phyloP scores from a whole-genome alignment of 495 filamentous ascomycete genomes.

The Talaromyces proteolyticus region DNA sequence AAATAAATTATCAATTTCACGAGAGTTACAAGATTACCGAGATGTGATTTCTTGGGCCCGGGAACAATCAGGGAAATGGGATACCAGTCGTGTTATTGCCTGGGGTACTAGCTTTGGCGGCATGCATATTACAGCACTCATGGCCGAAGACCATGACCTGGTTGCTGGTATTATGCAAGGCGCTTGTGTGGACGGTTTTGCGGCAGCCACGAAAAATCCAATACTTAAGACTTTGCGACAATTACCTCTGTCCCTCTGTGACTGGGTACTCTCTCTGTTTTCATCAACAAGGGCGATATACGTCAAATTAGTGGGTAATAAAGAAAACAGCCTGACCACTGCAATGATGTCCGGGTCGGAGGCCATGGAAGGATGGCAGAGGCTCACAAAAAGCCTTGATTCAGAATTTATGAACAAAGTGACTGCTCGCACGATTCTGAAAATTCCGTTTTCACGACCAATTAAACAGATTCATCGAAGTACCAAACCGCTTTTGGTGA shows the following conservation, averaged over 20 bases:
- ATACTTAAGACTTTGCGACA: background rate
- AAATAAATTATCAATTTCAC: background rate
- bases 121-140: background rate
- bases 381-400: too few relatives aligned
- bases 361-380: too few relatives aligned
- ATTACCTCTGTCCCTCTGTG: background rate
- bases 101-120: constrained; percentile 1
- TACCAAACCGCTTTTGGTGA: too few relatives aligned
- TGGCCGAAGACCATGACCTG: background rate
- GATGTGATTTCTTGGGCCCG: background rate
- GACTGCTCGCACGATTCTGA: too few relatives aligned
- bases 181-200: background rate
- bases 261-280: background rate
- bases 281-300: background rate
- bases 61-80: background rate
- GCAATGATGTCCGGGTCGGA: too few relatives aligned
- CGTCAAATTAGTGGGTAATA: background rate
- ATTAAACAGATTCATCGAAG: too few relatives aligned
- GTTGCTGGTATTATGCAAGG: background rate
- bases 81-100: background rate
- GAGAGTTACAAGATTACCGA: background rate
- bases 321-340: too few relatives aligned
- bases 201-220: background rate
- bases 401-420: too few relatives aligned
- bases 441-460: too few relatives aligned